Evolutionary conservation across 352 stramenopile genomes (phyloP).

Genomic region (Globisporangium spinosum): DNA sequence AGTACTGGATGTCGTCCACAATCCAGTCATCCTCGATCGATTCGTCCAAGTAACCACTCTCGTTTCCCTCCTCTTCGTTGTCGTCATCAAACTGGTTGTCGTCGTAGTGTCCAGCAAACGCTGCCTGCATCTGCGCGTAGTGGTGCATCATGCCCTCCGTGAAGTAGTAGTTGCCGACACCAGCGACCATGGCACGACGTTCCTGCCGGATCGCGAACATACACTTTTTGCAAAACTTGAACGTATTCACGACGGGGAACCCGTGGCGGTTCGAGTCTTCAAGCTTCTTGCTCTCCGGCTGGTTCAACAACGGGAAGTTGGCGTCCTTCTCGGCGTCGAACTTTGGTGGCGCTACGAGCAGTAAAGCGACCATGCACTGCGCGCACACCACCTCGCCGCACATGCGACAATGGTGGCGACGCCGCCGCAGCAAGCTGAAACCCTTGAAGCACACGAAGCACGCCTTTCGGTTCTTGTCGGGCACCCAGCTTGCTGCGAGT

Average conservation of each 20-base stretch:
- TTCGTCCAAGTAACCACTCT: conserved; percentile 18
- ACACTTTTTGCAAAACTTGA: conserved; percentile 80
- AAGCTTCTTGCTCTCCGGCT: conserved; percentile 40
- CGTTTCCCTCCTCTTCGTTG: conserved; percentile 18
- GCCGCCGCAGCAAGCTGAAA: conserved; percentile 53
- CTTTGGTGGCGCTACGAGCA: conserved; percentile 39
- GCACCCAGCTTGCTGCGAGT: conserved; percentile 47
- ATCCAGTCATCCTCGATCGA: conserved; percentile 22
- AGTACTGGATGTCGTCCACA: conserved; percentile 44
- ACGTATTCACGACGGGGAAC: conserved; percentile 56
- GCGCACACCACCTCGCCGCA: conserved; percentile 74
- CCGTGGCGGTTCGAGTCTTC: conserved; percentile 35
- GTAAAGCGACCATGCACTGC: conserved; percentile 62
- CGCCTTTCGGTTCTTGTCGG: conserved; percentile 53
- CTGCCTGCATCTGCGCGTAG: conserved; percentile 25
- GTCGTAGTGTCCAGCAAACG: conserved; percentile 19
- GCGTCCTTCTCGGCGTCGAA: conserved; percentile 12
- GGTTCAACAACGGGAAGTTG: conserved; percentile 26
- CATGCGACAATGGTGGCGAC: conserved; percentile 77
- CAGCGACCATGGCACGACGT: conserved; percentile 48
- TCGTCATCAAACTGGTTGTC: conserved; percentile 17
- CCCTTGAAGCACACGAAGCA: conserved; percentile 71
- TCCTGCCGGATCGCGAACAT: conserved; percentile 45
- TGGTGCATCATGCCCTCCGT: conserved; percentile 43
- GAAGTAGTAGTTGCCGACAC: conserved; percentile 44